Evolutionary conservation across 176 grass and related monocot species (phyloP), one percentile per base, ranked within the genome.

Genomic region (Aegilops speltoides): DNA sequence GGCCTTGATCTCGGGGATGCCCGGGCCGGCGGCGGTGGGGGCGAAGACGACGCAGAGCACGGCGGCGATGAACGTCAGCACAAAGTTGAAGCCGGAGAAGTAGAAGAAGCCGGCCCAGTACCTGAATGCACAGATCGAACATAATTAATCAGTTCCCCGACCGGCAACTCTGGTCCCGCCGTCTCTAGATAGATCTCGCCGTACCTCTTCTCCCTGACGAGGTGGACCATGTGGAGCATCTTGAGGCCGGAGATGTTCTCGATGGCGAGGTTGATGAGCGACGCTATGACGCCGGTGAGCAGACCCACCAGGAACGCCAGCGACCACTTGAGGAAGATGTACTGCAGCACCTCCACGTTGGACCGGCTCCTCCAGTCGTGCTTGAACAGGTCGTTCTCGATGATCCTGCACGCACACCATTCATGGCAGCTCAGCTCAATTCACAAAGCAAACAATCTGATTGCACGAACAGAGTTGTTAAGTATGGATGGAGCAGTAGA

Each of bases 1-100:
- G 20, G 97, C 97, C 76, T 99, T 99, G 82, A 99, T 99, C 89
- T 99, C 94, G 6, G 97, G 97, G 78, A 99, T 98, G 71, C 97
- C 97, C 1, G 97, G 97, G 57, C 94, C 97, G 16, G 97, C 97
- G 10, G 97, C 97, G 5, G 97, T 98, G 23, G 97, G 97, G 37
- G 97, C 92, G 83, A 96, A 98, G 24, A 98, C 80, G 20, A 98
- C 97, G 86, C 93, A 96, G 38, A 98, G 94, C 19, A 88, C 73
- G 65, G 97, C 90, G 22, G 97, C 94, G 14, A 89, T 69, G 61
- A 81, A 79, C 12, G 97, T 96, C 20, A 98, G 79, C 22, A 26
- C 84, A 33, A 98, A 78, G 79, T 98, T 98, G 41, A 90, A 26
- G 38, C 92, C 94, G 28, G 94, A 43, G 81, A 98, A 91, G 71